Base-by-base conservation (phyloP, 345 rosid genomes). In the Camelina hispida region DNA sequence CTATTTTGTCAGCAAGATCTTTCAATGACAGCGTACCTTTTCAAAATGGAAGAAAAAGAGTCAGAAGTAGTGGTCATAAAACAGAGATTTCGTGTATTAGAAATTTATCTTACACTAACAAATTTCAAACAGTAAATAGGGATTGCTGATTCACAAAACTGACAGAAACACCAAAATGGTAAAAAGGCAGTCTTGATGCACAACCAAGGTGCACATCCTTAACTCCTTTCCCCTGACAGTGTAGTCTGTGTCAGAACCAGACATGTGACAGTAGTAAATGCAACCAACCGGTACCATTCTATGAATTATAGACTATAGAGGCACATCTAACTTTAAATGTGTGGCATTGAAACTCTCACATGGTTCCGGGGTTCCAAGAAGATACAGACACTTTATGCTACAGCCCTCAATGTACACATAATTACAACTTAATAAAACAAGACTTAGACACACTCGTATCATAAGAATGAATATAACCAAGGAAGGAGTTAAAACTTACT, bases 11-110 rank as follows among this genome's bases (percentile, higher is more conserved):
- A 4, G 96, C 91, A 58, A 95, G 97, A 81, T 92, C 98, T 81
- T 86, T 93, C 83, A 93, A 75, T 18, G 99, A 82, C 61, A 90
- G 88, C 82, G 84, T 88, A 76, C 97, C 98, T 95, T 80, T 66
- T 73, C 75, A 78, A 86, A 71, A 58, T 50, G 65, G 52, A 42
- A 17, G 51, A 67, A 56, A 61, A 51, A 20, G 44, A 22, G 55
- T 72, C 9, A 51, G 62, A 59, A 17, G 60, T 35, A 69, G 17
- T 34, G 61, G 51, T 76, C 22, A n/a, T 30, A 40, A 10, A 35
- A 5, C 28, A 37, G 37, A 40, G 18, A 56, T 10, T 54, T 63
- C 66, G 28, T 4, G n/a, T 43, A 14, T 25, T 30, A 16, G 28
- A 34, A 59, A 47, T 32, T 44, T 50, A 34, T 61, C 59, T 53